phyloP scores from a whole-genome alignment of 164 flowering plant species.

The Magnolia kwangsiensis region DNA sequence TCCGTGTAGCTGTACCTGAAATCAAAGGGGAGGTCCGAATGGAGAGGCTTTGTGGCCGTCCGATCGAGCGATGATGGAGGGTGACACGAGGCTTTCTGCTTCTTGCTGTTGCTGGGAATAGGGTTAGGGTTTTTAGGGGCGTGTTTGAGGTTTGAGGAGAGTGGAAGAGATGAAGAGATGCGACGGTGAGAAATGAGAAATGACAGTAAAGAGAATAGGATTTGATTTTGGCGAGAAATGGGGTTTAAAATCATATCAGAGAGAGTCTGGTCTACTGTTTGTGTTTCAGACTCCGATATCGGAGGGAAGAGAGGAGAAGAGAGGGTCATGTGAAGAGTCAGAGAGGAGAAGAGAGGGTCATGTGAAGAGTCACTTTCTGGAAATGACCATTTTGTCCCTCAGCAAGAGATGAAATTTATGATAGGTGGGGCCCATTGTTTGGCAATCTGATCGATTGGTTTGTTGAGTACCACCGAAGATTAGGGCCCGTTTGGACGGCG shows the following conservation, averaged over 20 bases:
- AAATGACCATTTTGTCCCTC: too few relatives aligned
- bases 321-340: too few relatives aligned
- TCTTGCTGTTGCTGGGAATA: slow-evolving; percentile 25
- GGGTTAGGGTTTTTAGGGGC: slow-evolving; percentile 24
- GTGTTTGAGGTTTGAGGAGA: slow-evolving; percentile 27
- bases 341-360: too few relatives aligned
- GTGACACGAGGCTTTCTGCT: slow-evolving; percentile 47
- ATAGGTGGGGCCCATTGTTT: too few relatives aligned
- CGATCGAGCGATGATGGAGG: slow-evolving; percentile 84
- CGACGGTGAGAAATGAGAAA: slow-evolving; percentile 19
- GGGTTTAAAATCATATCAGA: slow-evolving; percentile 25
- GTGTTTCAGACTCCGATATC: too few relatives aligned
- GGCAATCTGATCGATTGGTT: too few relatives aligned
- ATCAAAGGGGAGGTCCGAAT: slow-evolving; percentile 75
- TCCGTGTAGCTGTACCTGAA: slow-evolving; percentile 91
- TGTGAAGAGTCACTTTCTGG: too few relatives aligned
- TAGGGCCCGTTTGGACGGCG: too few relatives aligned
- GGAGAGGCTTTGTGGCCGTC: slow-evolving; percentile 31
- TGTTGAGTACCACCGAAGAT: too few relatives aligned
- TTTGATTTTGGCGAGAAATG: slow-evolving; percentile 41
- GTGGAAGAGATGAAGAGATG: slow-evolving; percentile 28
- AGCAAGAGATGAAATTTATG: too few relatives aligned
- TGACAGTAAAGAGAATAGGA: background rate
- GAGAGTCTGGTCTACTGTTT: background rate
- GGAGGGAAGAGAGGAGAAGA: too few relatives aligned